A percentile compares a stretch with the other conserved stretches of the same genome.
These are phyloP conservation scores for Mucor ambiguus DNA, from an alignment of 371 early-diverging fungal species.

Conservation along the genomic window DNA sequence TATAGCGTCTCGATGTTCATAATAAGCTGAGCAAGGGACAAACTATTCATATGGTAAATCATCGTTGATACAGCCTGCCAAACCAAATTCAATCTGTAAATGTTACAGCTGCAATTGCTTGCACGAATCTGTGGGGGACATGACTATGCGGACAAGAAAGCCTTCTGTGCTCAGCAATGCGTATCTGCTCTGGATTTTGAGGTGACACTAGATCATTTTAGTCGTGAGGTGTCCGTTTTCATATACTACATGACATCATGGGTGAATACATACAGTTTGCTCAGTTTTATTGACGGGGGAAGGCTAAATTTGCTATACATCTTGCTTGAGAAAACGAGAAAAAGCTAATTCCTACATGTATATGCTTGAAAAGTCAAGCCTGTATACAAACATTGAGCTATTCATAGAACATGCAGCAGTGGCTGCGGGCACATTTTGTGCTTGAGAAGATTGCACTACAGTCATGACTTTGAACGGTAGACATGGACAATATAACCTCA, in stretches of 20 bases:
- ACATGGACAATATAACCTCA: background rate
- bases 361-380: background rate
- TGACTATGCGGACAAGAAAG: background rate
- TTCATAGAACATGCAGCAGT: background rate
- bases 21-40: no score
- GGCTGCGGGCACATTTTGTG: background rate
- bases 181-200: background rate
- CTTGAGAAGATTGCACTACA: background rate
- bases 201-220: background rate
- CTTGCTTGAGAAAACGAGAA: background rate
- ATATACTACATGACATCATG: background rate
- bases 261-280: background rate
- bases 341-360: background rate
- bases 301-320: background rate
- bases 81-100: no score
- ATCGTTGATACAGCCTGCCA: no score
- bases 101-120: no score
- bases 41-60: no score
- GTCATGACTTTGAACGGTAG: background rate
- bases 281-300: background rate
- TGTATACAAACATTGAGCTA: background rate
- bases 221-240: background rate
- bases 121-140: background rate
- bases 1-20: no score
- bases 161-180: background rate